These are phyloP conservation scores for Boletus huronensis DNA, from an alignment of 768 basidiomycete species.

Conservation along the genomic window DNA sequence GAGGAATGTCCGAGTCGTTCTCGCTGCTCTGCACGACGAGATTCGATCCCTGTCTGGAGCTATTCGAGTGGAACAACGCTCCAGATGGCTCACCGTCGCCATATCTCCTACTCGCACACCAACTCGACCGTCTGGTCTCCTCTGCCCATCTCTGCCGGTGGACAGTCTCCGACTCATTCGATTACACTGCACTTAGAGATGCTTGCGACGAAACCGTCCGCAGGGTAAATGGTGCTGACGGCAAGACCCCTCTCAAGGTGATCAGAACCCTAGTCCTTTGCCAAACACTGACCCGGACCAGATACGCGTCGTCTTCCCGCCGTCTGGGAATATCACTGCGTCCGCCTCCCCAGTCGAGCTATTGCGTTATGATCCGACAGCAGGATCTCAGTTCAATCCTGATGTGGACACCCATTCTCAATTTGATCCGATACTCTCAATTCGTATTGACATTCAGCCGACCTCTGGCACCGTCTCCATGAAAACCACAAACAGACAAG, in stretches of 20 bases:
- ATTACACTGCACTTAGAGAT: constrained; percentile 38
- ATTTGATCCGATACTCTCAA: constrained; percentile 37
- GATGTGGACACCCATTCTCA: constrained; percentile 22
- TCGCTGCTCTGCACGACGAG: constrained; percentile 52
- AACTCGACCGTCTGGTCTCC: constrained; percentile 54
- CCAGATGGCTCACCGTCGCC: constrained; percentile 47
- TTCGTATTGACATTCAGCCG: constrained; percentile 54
- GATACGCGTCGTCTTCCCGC: constrained; percentile 51
- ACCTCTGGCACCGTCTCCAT: constrained; percentile 52
- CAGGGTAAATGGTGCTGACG: constrained; percentile 13
- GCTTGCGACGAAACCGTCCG: constrained; percentile 47
- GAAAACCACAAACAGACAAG: constrained; percentile 63
- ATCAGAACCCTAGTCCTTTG: background rate
- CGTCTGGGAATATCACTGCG: constrained; percentile 38
- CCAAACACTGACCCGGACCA: constrained; percentile 21
- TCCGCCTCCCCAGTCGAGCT: constrained; percentile 31
- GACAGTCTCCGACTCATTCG: constrained; percentile 35
- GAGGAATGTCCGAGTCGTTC: constrained; percentile 17
- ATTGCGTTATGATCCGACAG: constrained; percentile 40
- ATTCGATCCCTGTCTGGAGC: constrained; percentile 50
- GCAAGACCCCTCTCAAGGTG: constrained; percentile 25
- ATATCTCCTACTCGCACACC: constrained; percentile 59
- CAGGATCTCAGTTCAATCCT: constrained; percentile 36
- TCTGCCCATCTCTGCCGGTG: constrained; percentile 54
- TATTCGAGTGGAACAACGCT: constrained; percentile 56